Evolutionary conservation across 805 yeast species (phyloP), one percentile per base, ranked within the genome.

Genomic region (Candida silvatica): DNA sequence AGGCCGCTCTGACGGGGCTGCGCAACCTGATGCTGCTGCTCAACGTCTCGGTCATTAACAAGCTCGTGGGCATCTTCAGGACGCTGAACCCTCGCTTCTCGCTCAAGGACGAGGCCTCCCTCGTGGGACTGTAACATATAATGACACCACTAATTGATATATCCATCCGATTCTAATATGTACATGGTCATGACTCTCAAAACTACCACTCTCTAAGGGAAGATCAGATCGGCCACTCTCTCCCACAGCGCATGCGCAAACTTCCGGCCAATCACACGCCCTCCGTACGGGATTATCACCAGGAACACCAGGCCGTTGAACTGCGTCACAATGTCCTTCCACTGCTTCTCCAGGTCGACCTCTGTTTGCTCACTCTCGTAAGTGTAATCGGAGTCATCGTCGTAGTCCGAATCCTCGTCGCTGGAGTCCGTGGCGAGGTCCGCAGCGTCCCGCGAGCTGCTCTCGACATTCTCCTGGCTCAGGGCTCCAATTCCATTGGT

Each of bases 281-380:
- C 88, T 15, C 77, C 46, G 39, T 80, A 49, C 2, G 92, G 92
- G 35, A 80, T 59, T 24, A 80, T 46, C 11, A 81, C 74, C 54
- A 75, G 66, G 37, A 69, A 71, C 23, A 78, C 54, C 24, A 79
- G 63, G n/a, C 71, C 70, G 27, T 64, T 65, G 37, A 81, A 49
- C 52, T 80, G 87, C 30, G 60, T 58, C 32, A 80, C 41, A 24
- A 80, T 75, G 45, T 77, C 82, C 35, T 80, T 82, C 87, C 87
- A 80, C 46, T 80, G 85, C 43, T 74, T 66, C 45, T 78, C 82
- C 1, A 84, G 79, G 24, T 72, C 41, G 25, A 31, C 26, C 9
- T 41, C 32, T 17, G 54, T 35, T 9, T 51, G 17, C 27, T 52
- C 59, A 1, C 62, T 50, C 24, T 51, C 52, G 37, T 55, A 57